Evolutionary conservation across 1,284 basidiomycete genomes (phyloP), one percentile per base, ranked within the genome.

Genomic region (Mycosarcoma mackinlayi): DNA sequence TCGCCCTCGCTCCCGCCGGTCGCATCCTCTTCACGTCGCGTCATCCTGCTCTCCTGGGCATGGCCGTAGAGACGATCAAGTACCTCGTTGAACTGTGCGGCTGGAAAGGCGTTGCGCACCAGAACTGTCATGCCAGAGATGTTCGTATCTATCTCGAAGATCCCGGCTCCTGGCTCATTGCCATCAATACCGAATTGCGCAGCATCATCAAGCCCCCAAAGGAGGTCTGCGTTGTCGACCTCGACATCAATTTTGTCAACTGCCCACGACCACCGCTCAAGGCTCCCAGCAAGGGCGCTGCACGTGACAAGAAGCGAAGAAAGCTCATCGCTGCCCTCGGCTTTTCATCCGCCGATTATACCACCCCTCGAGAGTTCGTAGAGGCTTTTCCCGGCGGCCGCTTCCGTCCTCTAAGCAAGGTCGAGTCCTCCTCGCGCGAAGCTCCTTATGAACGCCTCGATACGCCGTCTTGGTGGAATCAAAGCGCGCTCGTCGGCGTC

Each of bases 11-110:
- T n/a, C 93, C 93, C 6, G 93, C 92, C 9, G 94, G 95, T 19
- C 89, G 92, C 25, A 85, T 98, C 54, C 85, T 98, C 40, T 95
- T 98, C 85, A 90, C 90, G 81, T 95, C 92, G 25, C 87, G 91
- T 42, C 91, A 95, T 82, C 91, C 93, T 30, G 89, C 92, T 3
- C 92, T 97, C 89, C 89, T 97, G 28, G 92, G 92, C 49, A 87
- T 91, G 75, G 92, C 92, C 5, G 93, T 95, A 19, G 89, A 89
- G 62, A 94, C 93, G 2, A 87, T 96, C 84, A 91, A 90, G 83
- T 94, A 95, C 79, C 87, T 98, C 44, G 91, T 96, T 53, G 95
- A 98, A 84, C 84, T 95, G 42, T 89, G 94, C 47, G 93, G 93
- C 9, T 98, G 94, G 94, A 91, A 88, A 76, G 95, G 95, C 5